These are phyloP conservation scores for Trichosporon sp. DNA, from an alignment of 1,284 basidiomycete genomes.

Conservation along the genomic window DNA sequence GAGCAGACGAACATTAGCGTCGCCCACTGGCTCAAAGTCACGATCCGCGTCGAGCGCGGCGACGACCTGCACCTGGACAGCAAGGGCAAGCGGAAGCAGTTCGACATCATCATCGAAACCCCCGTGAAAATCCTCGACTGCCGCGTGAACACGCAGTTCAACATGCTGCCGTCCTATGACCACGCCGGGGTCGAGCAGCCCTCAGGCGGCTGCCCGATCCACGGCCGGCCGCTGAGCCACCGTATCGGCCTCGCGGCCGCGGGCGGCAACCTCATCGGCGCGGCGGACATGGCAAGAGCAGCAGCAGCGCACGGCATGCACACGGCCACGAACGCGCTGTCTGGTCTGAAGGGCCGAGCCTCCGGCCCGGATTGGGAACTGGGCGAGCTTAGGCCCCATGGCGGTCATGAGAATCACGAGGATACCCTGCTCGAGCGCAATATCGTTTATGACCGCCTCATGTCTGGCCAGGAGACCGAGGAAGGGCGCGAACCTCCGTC, in stretches of 20 bases:
- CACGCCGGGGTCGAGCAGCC: slow-evolving; percentile 5
- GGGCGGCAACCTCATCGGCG: slow-evolving; percentile 1
- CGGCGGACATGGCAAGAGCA: not conserved
- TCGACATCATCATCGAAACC: slow-evolving; percentile 75
- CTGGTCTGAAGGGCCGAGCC: no score
- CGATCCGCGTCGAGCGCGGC: slow-evolving; percentile 77
- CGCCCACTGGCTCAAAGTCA: slow-evolving; percentile 72
- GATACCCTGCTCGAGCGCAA: slow-evolving; percentile 46
- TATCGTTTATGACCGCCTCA: slow-evolving; percentile 52
- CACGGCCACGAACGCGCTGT: not conserved
- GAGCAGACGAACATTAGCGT: slow-evolving; percentile 72
- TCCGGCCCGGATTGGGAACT: no score
- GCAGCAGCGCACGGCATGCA: not conserved
- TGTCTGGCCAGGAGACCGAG: slow-evolving; percentile 60
- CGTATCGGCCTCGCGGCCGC: no score
- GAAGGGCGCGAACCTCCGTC: slow-evolving; percentile 61
- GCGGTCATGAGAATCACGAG: slow-evolving; percentile 20
- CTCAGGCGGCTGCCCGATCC: slow-evolving; percentile 30
- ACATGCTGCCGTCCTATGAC: slow-evolving; percentile 59
- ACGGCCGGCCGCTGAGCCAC: slow-evolving; percentile 10
- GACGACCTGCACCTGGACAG: slow-evolving; percentile 62
- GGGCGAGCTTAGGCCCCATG: not conserved
- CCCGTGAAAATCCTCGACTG: slow-evolving; percentile 53
- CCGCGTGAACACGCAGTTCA: slow-evolving; percentile 71
- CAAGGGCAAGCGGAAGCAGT: slow-evolving; percentile 66